Percentiles rank a stretch among this genome's conserved stretches.
These are phyloP conservation scores for Diaporthe sp. DNA, from an alignment of 2,329 filamentous ascomycete genomes.

Conservation along the genomic window DNA sequence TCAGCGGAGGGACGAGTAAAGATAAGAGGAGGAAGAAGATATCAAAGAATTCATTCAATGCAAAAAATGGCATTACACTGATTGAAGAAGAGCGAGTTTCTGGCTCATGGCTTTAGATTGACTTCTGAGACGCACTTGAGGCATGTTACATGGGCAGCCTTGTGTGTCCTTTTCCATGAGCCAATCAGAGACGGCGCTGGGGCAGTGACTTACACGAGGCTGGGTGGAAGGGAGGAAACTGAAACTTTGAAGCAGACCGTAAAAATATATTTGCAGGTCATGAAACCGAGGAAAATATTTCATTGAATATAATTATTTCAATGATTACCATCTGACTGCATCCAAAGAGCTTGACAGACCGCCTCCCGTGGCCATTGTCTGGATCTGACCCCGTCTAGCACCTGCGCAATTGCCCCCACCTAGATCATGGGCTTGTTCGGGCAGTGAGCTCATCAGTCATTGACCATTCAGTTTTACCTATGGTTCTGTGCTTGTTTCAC, in stretches of 20 bases:
- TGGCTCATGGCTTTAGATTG: not conserved
- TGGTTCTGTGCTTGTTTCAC: not conserved
- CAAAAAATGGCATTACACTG: not conserved
- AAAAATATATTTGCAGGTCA: not conserved
- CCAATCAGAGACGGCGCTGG: not conserved
- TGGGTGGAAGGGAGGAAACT: not conserved
- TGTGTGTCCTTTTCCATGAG: not conserved
- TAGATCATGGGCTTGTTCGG: not conserved
- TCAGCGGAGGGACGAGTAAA: not conserved
- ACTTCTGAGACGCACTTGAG: not conserved
- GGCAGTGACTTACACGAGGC: conserved; percentile 7
- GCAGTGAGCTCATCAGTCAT: not conserved
- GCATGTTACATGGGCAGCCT: not conserved
- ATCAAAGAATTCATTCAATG: not conserved
- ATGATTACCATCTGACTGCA: not conserved
- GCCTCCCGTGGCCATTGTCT: not conserved
- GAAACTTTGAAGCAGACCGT: not conserved
- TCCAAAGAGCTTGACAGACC: not conserved
- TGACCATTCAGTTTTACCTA: not conserved
- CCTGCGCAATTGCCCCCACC: not conserved
- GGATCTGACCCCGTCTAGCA: too few relatives aligned
- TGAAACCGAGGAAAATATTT: not conserved
- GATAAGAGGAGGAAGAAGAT: too few relatives aligned
- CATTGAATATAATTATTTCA: not conserved
- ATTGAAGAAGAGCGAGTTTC: not conserved